Conservation (phyloP, 1,284 basidiomycete genomes). For the Polyporus tsugae region DNA sequence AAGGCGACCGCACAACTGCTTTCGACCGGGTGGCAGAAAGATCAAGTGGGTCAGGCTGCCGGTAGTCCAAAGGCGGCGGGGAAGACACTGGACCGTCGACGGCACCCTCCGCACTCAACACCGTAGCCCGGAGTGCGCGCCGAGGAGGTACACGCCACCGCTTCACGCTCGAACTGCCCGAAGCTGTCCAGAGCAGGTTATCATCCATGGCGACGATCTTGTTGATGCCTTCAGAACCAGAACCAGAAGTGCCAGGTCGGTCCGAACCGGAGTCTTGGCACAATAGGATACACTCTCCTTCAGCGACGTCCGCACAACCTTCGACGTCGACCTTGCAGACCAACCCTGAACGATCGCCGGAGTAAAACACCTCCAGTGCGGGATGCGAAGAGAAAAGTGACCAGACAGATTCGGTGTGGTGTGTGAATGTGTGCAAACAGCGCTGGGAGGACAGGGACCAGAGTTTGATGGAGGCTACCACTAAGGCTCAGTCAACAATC, state of each 20-base stretch:
- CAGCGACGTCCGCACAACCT: constrained; percentile 79
- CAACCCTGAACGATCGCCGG: constrained; percentile 90
- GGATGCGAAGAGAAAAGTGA: constrained; percentile 90
- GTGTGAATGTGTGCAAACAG: constrained; percentile 95
- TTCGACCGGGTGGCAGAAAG: constrained; percentile 15
- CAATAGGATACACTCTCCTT: constrained; percentile 90
- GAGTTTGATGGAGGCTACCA: constrained; percentile 81
- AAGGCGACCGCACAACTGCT: constrained; percentile 26
- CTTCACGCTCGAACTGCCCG: constrained; percentile 80
- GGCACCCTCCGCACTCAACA: constrained; percentile 37
- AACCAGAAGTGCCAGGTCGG: constrained; percentile 38
- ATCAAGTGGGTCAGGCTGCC: constrained; percentile 34
- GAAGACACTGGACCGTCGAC: constrained; percentile 39
- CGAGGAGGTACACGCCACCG: constrained; percentile 78
- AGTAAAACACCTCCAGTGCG: constrained; percentile 92
- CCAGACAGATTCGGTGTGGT: constrained; percentile 97
- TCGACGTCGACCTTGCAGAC: constrained; percentile 94
- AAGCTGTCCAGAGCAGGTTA: constrained; percentile 90
- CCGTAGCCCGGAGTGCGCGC: constrained; percentile 47
- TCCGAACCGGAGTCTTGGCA: constrained; percentile 64
- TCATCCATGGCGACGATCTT: constrained; percentile 89
- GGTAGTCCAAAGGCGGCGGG: constrained; percentile 28
- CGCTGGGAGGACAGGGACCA: constrained; percentile 93
- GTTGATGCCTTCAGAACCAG: constrained; percentile 76
- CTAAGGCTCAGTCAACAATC: constrained; percentile 17